Evolutionary conservation across 139 green algal species (phyloP), one percentile per base, ranked within the genome.

Genomic region (Diplosphaera chodatii): DNA sequence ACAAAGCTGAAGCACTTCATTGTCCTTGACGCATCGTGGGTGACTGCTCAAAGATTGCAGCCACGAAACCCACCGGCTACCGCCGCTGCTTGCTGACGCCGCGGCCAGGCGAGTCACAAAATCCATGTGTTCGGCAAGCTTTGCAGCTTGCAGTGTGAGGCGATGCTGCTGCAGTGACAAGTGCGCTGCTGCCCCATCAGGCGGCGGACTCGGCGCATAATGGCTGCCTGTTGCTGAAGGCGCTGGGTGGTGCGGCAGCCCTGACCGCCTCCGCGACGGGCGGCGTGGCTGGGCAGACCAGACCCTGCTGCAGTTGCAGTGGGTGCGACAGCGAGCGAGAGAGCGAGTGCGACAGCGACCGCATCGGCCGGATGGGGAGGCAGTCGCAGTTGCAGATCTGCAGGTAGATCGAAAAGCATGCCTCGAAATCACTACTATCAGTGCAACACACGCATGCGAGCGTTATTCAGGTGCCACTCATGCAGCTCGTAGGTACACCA

Each of bases 381-480:
- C 67, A 77, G 69, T 89, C 83, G 66, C 85, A 90, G 70, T 91
- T 88, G 72, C 86, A 91, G 33, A 90, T 66, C 62, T 66, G 62
- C 62, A 33, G 3, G 25, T 10, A 32, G 8, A 22, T 20, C 13
- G 25, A 5, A 48, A 10, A 48, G 10, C 37, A 20, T 20, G 28
- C 16, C 15, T 32, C 16, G 18, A 25, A 59, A 21, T 64, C 56
- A 20, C 23, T 64, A 20, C 56, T 32, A 41, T 84, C 72, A 34
- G 32, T 40, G 55, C 16, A 67, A 33, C 10, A 21, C 15, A 28
- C 23, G 2, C 6, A 21, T 10, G n/a, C 56, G 56, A 15, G 56
- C 56, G 56, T 10, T 10, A 64, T 29, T 30, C 56, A 13, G 37
- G 13, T n/a, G n/a, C n/a, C n/a, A n/a, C n/a, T n/a, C n/a, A n/a